These are phyloP conservation scores for Orbilia oligospora DNA, from an alignment of 2,329 filamentous ascomycete genomes.

Conservation along the genomic window DNA sequence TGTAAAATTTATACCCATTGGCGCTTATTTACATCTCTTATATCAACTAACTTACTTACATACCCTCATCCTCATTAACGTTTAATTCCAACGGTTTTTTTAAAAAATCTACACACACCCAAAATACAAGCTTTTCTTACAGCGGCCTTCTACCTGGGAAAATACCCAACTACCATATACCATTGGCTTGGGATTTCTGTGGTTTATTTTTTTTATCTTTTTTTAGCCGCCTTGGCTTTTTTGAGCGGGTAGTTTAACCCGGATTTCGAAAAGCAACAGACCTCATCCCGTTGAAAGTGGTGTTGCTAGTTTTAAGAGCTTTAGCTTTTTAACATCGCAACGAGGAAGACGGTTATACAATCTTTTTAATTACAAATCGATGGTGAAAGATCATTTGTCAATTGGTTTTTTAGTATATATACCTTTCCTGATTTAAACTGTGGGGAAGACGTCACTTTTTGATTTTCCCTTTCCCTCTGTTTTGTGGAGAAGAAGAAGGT, in stretches of 20 bases:
- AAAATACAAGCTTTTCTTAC: slow-evolving; percentile 16
- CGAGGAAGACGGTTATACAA: neutral
- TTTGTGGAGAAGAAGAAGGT: slow-evolving; percentile 13
- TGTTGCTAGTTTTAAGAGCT: slow-evolving; percentile 7
- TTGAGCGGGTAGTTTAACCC: slow-evolving; percentile 26
- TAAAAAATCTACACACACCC: too few relatives aligned
- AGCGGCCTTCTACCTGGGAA: neutral
- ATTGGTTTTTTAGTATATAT: neutral
- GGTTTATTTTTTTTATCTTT: too few relatives aligned
- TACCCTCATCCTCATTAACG: slow-evolving; percentile 4
- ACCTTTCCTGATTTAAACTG: slow-evolving; percentile 20
- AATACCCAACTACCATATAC: slow-evolving; percentile 16
- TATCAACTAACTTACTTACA: neutral
- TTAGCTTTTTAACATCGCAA: neutral
- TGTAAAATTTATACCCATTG: slow-evolving; percentile 2
- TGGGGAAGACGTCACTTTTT: neutral
- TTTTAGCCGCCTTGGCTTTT: slow-evolving; percentile 57
- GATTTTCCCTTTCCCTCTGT: neutral
- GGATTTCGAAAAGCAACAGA: slow-evolving; percentile 48
- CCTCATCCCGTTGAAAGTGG: neutral
- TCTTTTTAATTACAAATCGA: slow-evolving; percentile 11
- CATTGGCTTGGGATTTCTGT: slow-evolving; percentile 46
- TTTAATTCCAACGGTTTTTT: neutral
- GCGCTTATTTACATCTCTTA: neutral
- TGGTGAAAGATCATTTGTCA: neutral